These are phyloP conservation scores for Phyllosticta paracitricarpa DNA, from an alignment of 2,329 filamentous ascomycete genomes.

Conservation along the genomic window DNA sequence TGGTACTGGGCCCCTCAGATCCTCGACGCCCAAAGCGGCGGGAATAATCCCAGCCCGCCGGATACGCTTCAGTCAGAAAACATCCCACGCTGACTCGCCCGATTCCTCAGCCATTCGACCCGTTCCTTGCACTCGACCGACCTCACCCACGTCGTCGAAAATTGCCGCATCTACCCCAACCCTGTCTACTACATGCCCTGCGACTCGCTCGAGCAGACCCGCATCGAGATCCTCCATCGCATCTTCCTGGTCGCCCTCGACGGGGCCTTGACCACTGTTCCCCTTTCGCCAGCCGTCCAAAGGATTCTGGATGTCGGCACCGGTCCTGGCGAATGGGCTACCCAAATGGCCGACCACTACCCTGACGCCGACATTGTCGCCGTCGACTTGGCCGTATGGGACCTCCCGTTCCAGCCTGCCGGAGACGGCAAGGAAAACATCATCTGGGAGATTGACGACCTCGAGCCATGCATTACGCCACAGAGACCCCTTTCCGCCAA, in stretches of 20 bases:
- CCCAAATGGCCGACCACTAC: constrained; percentile 34
- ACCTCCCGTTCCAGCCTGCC: constrained; percentile 33
- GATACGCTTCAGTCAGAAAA: not conserved
- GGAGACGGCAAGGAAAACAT: constrained; percentile 13
- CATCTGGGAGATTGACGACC: constrained; percentile 29
- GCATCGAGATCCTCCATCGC: constrained; percentile 52
- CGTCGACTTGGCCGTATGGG: constrained; percentile 39
- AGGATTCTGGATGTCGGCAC: constrained; percentile 36
- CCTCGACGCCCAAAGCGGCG: too few species aligned
- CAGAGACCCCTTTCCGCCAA: not conserved
- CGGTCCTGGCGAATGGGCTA: constrained; percentile 41
- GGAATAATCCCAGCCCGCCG: too few species aligned
- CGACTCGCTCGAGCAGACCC: constrained; percentile 55
- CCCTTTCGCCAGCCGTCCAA: constrained; percentile 16
- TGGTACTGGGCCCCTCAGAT: not conserved
- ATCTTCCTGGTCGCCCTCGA: constrained; percentile 41
- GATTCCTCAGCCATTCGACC: constrained; percentile 18
- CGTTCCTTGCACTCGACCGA: constrained; percentile 33
- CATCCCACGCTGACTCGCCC: not conserved
- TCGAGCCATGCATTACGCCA: constrained; percentile 19
- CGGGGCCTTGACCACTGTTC: constrained; percentile 27
- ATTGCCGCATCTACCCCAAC: constrained; percentile 53
- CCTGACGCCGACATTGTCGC: constrained; percentile 40
- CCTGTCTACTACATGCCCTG: constrained; percentile 56
- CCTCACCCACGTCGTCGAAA: constrained; percentile 49